Conservation (phyloP, 805 yeast genomes). For the Monosporozyma solicola region DNA sequence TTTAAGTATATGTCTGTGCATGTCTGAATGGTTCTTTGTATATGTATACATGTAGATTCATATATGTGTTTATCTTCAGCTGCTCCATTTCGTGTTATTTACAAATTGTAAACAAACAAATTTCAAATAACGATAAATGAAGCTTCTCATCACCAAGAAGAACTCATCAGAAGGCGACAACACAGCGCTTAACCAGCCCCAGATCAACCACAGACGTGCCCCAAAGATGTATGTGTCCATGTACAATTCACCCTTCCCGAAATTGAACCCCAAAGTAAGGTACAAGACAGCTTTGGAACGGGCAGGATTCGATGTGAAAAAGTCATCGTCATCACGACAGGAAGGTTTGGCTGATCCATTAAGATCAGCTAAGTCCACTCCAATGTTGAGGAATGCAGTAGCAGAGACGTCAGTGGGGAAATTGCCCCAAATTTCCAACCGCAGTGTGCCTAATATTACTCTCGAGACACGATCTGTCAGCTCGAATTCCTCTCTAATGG, state of each 20-base stretch:
- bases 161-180: too few relatives aligned
- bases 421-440: neutral
- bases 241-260: constrained; percentile 48
- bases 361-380: neutral
- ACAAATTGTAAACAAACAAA: too few relatives aligned
- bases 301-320: constrained; percentile 57
- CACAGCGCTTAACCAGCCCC: neutral
- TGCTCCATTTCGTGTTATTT: too few relatives aligned
- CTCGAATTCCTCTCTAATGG: neutral
- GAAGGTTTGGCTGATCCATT: neutral
- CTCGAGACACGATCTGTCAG: neutral
- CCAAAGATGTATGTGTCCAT: constrained; percentile 5
- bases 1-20: too few relatives aligned
- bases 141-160: neutral
- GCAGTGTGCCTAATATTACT: neutral
- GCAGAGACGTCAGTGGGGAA: neutral
- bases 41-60: too few relatives aligned
- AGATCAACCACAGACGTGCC: neutral
- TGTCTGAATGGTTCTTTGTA: too few relatives aligned
- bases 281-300: constrained; percentile 68
- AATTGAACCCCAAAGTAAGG: constrained; percentile 49
- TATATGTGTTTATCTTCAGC: too few relatives aligned
- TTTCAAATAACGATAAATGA: too few relatives aligned
- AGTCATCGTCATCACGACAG: neutral
- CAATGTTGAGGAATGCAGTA: neutral